Evolutionary conservation across 257 asterid genomes (phyloP).

Genomic region (Rehmannia glutinosa): DNA sequence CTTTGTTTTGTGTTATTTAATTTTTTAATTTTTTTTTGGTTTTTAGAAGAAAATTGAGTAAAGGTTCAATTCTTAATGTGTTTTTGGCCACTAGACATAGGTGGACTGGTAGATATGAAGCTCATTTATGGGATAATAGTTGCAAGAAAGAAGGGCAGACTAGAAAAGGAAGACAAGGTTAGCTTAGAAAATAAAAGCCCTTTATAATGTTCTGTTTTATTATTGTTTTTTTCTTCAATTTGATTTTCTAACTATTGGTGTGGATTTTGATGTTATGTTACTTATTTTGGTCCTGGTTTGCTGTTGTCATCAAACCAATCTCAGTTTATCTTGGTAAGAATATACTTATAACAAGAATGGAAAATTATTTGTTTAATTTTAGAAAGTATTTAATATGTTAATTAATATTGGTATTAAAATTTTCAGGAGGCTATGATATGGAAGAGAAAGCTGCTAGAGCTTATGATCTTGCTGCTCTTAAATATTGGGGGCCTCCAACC

Average conservation of each 20-base stretch:
- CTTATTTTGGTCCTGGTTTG: conserved; percentile 26
- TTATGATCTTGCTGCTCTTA: conserved; percentile 73
- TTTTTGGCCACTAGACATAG: conserved; percentile 18
- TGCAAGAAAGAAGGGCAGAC: conserved; percentile 91
- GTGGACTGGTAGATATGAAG: conserved; percentile 82
- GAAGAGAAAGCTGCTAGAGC: conserved; percentile 90
- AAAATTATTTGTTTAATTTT: neutral
- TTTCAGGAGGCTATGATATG: conserved; percentile 71
- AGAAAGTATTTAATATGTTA: neutral
- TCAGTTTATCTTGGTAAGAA: conserved; percentile 69
- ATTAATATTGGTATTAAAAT: neutral
- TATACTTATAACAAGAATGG: no score
- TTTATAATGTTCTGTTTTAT: no score
- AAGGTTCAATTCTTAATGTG: neutral
- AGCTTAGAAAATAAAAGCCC: neutral
- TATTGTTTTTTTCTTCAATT: neutral
- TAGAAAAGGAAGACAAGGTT: conserved; percentile 92
- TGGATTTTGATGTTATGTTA: conserved; percentile 26
- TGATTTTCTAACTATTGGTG: conserved; percentile 31
- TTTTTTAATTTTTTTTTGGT: neutral
- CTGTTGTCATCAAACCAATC: conserved; percentile 18
- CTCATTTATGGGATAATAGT: conserved; percentile 90
- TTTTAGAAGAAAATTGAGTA: conserved; percentile 8
- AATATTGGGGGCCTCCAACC: conserved; percentile 74
- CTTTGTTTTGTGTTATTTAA: no score